Evolutionary conservation across 1,284 basidiomycete genomes (phyloP).

Genomic region (Cerioporus squamosus): DNA sequence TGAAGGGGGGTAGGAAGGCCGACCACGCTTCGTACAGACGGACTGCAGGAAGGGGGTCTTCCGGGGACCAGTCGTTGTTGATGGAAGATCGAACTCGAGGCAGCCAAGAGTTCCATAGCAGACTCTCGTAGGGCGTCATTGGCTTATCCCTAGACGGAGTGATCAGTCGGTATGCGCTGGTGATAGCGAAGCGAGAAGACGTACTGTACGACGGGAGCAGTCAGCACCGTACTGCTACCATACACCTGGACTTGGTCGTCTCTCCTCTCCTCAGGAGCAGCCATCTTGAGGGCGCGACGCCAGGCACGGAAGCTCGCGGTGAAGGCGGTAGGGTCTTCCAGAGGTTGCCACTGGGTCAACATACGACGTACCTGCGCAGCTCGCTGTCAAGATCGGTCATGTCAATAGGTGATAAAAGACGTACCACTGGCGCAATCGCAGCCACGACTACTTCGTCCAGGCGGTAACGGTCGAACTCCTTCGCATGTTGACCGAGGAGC

Average conservation of each 20-base stretch:
- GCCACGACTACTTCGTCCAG: conserved; percentile 94
- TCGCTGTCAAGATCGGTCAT: background rate
- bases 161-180: conserved; percentile 6
- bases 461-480: conserved; percentile 80
- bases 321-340: conserved; percentile 68
- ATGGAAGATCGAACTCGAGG: conserved; percentile 90
- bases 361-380: conserved; percentile 58
- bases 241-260: conserved; percentile 59
- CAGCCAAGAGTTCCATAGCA: conserved; percentile 95
- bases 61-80: conserved; percentile 92
- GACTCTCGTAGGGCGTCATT: conserved; percentile 96
- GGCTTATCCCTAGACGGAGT: conserved; percentile 48
- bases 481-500: conserved; percentile 71
- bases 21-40: conserved; percentile 90
- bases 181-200: conserved; percentile 19
- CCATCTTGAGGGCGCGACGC: conserved; percentile 69
- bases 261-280: conserved; percentile 43
- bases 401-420: conserved; percentile 30
- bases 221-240: conserved; percentile 46
- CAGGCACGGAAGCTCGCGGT: conserved; percentile 71
- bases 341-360: conserved; percentile 72
- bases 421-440: conserved; percentile 80
- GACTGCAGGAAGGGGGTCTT: conserved; percentile 75
- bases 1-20: conserved; percentile 85
- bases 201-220: conserved; percentile 42